Base-by-base conservation (phyloP, 441 rosid genomes). In the Gossypium davidsonii region DNA sequence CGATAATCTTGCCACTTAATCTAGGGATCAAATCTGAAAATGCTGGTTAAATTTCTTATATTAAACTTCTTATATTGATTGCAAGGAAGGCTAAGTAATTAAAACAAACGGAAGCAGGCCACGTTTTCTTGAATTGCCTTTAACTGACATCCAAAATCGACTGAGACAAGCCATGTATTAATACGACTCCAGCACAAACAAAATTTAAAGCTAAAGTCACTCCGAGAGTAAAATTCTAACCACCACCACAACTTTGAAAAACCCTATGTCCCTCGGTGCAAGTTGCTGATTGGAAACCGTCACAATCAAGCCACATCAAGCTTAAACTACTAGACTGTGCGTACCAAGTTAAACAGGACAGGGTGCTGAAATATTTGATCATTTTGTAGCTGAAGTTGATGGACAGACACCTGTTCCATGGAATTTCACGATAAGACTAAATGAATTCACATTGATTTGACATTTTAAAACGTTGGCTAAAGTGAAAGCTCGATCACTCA, bases 161-260 rank as follows among this genome's bases (percentile, higher is more conserved):
- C 55, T 21, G 55, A 21, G 37, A 65, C 34, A 64, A 20, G 3
- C 26, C 31, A 64, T 18, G 9, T 11, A 10, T 11, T 11, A 25
- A 9, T 64, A 42, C 0, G 28, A 46, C 34, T 4, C 12, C 8
- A 55, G 48, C 72, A 56, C 21, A 42, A 48, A 71, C 23, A 46
- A 28, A 31, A 56, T 6, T 4, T 37, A 26, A 68, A 59, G 73
- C 73, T 68, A 23, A 28, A 31, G 34, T 25, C 39, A 14, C 15
- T 18, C 31, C 3, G 72, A 69, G 53, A 56, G 17, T 7, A 64
- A 70, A 34, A 48, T 70, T 49, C 53, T 64, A 74, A 78, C 80
- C 9, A 61, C 66, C 49, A 14, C 48, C 15, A 9, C 11, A 71
- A 61, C 21, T 1, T 26, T 48, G 60, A 44, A 28, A 6, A 28